phyloP scores from a whole-genome alignment of 2,329 filamentous ascomycete species.

The Cryphonectria japonica region DNA sequence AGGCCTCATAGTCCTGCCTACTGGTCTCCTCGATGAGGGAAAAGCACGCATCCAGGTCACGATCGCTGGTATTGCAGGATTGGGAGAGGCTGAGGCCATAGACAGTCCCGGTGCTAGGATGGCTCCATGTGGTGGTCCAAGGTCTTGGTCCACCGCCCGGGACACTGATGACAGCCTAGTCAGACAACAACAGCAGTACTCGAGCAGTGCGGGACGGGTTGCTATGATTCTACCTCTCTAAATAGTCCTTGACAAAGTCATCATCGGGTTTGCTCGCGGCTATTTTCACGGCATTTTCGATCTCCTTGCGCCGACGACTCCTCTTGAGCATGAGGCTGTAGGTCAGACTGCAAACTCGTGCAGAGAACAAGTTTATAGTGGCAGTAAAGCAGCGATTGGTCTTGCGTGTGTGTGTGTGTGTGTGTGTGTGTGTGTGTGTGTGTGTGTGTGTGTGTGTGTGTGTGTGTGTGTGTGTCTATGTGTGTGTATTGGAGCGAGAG shows the following conservation, averaged over 20 bases:
- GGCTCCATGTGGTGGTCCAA: constrained; percentile 50
- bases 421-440: no score
- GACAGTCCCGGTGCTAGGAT: constrained; percentile 47
- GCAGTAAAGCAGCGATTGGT: no score
- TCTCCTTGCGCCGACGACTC: constrained; percentile 12
- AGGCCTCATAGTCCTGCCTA: constrained; percentile 64
- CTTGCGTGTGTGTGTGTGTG: no score
- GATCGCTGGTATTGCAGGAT: constrained; percentile 42
- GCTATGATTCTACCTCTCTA: constrained; percentile 14
- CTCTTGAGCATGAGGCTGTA: constrained; percentile 4
- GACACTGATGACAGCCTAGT: constrained; percentile 4
- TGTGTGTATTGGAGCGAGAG: neutral
- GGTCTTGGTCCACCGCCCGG: constrained; percentile 28
- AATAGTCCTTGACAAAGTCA: constrained; percentile 18
- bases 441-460: no score
- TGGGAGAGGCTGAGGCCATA: constrained; percentile 51
- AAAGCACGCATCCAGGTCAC: constrained; percentile 59
- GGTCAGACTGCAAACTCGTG: neutral
- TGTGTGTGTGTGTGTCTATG: no score
- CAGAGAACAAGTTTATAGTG: neutral
- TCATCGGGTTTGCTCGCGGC: constrained; percentile 19
- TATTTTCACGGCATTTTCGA: constrained; percentile 18
- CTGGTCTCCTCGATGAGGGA: constrained; percentile 66
- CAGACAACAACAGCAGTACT: neutral
- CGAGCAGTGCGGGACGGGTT: neutral